These are phyloP conservation scores for Blastocystis sp. DNA, from an alignment of 352 stramenopile genomes.

Conservation along the genomic window DNA sequence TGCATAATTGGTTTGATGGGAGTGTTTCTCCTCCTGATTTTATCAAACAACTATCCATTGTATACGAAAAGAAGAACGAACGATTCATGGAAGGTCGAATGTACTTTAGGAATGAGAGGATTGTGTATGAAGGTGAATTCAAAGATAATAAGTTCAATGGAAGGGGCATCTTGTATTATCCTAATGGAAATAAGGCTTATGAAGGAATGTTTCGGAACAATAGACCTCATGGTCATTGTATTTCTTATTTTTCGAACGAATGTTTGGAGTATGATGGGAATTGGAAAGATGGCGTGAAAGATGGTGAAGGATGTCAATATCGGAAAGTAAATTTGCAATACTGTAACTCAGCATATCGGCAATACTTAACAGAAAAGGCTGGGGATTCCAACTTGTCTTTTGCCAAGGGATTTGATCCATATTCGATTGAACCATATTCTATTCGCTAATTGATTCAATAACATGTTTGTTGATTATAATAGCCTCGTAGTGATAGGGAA, in stretches of 20 bases:
- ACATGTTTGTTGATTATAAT: constrained; percentile 5
- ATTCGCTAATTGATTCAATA: neutral
- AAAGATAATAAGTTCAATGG: constrained; percentile 12
- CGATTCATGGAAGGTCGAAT: neutral
- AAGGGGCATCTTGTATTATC: constrained; percentile 9
- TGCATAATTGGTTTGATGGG: neutral
- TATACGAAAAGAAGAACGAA: too few species aligned
- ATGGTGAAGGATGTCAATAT: constrained; percentile 6
- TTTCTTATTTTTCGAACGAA: neutral
- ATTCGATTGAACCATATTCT: neutral
- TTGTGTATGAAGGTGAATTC: constrained; percentile 16
- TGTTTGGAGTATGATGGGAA: constrained; percentile 2
- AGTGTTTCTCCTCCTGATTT: neutral
- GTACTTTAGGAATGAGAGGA: neutral
- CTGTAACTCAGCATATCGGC: neutral
- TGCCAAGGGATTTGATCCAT: constrained; percentile 18
- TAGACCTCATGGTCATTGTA: neutral
- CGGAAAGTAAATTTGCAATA: constrained; percentile 30
- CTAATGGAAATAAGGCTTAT: neutral
- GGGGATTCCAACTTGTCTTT: neutral
- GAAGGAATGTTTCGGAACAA: neutral
- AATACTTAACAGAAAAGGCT: constrained; percentile 7
- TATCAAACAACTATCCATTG: too few species aligned
- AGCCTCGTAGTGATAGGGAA: neutral
- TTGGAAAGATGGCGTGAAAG: constrained; percentile 34